phyloP scores from a whole-genome alignment of 768 basidiomycete genomes.

The Suillus lakei region DNA sequence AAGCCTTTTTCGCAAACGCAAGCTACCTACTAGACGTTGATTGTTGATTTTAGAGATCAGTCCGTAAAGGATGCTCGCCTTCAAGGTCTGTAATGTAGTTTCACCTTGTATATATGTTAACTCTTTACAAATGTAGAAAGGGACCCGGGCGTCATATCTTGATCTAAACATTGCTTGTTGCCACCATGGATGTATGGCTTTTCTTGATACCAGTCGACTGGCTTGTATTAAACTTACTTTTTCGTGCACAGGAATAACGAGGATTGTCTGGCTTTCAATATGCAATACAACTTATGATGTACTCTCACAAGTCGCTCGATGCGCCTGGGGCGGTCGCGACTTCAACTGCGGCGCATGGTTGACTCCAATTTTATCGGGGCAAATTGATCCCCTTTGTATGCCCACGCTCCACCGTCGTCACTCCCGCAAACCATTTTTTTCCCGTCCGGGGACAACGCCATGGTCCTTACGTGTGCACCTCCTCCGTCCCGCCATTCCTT shows the following conservation, averaged over 20 bases:
- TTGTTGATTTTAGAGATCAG: neutral
- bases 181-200: neutral
- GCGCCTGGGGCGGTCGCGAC: neutral
- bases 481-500: neutral
- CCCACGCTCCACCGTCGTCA: no score
- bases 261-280: neutral
- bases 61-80: neutral
- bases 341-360: neutral
- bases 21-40: conserved; percentile 19
- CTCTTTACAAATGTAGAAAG: neutral
- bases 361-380: neutral
- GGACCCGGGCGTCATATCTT: neutral
- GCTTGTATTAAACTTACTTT: neutral
- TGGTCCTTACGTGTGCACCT: neutral
- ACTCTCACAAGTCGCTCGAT: neutral
- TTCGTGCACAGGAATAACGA: neutral
- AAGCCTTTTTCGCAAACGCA: conserved; percentile 39
- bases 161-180: neutral
- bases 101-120: conserved; percentile 1
- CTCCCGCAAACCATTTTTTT: no score
- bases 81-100: conserved; percentile 3
- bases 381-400: neutral
- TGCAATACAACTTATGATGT: no score
- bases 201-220: neutral
- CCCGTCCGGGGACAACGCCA: no score